These are phyloP conservation scores for Pueraria montana DNA, from an alignment of 306 rosid genomes.

Conservation along the genomic window DNA sequence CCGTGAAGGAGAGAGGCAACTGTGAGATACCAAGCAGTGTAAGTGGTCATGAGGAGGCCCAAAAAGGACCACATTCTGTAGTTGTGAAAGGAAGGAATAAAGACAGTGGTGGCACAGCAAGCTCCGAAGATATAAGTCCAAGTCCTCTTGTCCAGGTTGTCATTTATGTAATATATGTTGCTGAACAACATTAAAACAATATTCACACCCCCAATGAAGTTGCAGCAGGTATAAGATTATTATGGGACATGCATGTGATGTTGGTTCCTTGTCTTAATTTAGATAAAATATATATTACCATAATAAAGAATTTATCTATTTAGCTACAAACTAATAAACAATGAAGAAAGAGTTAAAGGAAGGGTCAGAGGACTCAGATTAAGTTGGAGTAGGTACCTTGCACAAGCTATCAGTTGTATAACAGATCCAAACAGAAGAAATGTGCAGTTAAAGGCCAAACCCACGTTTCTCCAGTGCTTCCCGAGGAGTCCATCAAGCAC, in stretches of 20 bases:
- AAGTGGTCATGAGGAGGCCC: constrained; percentile 97
- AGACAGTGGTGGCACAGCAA: constrained; percentile 98
- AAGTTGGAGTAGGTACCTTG: constrained; percentile 66
- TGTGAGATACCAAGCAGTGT: constrained; percentile 98
- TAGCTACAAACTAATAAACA: constrained; percentile 17
- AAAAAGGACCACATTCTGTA: constrained; percentile 97
- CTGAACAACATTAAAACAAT: constrained; percentile 56
- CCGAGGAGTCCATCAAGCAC: constrained; percentile 99
- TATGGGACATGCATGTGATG: constrained; percentile 50
- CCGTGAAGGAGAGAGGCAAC: constrained; percentile 90
- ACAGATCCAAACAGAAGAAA: constrained; percentile 99
- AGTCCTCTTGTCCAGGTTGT: constrained; percentile 96
- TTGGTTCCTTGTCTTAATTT: constrained; percentile 18
- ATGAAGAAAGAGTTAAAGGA: constrained; percentile 42
- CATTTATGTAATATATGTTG: constrained; percentile 97
- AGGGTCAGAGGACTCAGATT: constrained; percentile 43
- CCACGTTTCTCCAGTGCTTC: constrained; percentile 98
- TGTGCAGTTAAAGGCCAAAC: constrained; percentile 97
- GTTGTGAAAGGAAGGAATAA: constrained; percentile 96
- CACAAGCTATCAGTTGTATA: constrained; percentile 98
- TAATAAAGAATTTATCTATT: neutral
- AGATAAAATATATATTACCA: neutral
- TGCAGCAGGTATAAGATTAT: constrained; percentile 38
- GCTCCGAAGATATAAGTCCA: constrained; percentile 99
- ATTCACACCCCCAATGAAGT: constrained; percentile 38